Evolutionary conservation across 768 basidiomycete genomes (phyloP).

Genomic region (Leccinum rimulosum): DNA sequence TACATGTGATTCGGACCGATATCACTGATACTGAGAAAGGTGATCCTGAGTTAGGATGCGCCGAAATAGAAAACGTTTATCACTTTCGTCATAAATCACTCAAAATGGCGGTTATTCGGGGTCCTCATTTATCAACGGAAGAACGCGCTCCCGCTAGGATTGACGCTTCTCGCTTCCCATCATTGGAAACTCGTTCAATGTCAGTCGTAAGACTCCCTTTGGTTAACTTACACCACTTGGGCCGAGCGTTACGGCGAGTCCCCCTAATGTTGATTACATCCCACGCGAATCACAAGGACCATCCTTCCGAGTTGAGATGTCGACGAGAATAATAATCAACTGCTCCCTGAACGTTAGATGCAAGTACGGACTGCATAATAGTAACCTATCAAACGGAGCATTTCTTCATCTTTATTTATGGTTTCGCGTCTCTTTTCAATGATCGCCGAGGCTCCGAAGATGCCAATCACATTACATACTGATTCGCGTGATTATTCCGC

Average conservation of each 20-base stretch:
- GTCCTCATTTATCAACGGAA: too few relatives aligned
- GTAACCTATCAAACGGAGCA: neutral
- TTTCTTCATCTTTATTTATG: neutral
- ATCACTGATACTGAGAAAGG: neutral
- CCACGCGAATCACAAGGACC: neutral
- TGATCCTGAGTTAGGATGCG: neutral
- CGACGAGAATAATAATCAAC: neutral
- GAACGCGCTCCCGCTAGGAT: too few relatives aligned
- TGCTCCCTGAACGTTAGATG: neutral
- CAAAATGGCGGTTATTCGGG: neutral
- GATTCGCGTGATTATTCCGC: slow-evolving; percentile 9
- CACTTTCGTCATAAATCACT: neutral
- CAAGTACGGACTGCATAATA: neutral
- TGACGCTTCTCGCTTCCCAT: too few relatives aligned
- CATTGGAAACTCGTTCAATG: too few relatives aligned
- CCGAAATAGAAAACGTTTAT: neutral
- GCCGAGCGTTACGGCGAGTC: too few relatives aligned
- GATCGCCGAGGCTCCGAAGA: neutral
- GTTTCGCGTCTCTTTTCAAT: slow-evolving; percentile 1
- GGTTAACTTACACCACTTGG: too few relatives aligned
- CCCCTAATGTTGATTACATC: neutral
- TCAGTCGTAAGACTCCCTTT: too few relatives aligned
- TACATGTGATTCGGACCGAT: neutral
- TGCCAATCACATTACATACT: slow-evolving; percentile 5
- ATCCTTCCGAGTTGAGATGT: neutral